A percentile compares a stretch with the other conserved stretches of the same genome.
These are phyloP conservation scores for Mortierella antarctica DNA, from an alignment of 192 early-diverging fungal genomes.

Conservation along the genomic window DNA sequence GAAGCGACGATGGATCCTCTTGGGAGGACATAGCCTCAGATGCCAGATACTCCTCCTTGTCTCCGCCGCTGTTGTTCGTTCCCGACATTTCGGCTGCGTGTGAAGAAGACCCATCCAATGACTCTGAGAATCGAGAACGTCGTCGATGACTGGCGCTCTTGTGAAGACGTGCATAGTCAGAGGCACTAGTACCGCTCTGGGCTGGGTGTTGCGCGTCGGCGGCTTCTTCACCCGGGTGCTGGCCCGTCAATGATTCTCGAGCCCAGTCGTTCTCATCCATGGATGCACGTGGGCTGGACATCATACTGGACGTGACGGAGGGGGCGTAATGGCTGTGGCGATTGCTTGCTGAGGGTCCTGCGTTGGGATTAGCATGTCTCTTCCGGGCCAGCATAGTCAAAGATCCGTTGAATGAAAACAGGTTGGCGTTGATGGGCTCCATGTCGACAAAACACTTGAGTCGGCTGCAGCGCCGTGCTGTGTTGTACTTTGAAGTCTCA, in stretches of 20 bases:
- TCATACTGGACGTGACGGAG: conserved; percentile 51
- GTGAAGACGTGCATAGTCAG: conserved; percentile 48
- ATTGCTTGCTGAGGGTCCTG: conserved; percentile 13
- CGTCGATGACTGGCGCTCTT: conserved; percentile 14
- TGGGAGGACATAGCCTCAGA: conserved; percentile 3
- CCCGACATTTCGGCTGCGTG: too few relatives aligned
- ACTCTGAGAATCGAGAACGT: conserved; percentile 22
- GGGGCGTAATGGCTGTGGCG: conserved; percentile 39
- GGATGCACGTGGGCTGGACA: conserved; percentile 43
- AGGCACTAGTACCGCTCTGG: conserved; percentile 37
- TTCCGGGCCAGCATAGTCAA: conserved; percentile 57
- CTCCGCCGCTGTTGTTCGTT: neutral
- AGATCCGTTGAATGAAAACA: conserved; percentile 83
- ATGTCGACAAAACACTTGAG: conserved; percentile 74
- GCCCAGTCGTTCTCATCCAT: conserved; percentile 23
- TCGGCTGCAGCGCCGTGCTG: conserved; percentile 80
- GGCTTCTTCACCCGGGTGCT: neutral
- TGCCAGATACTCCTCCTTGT: conserved; percentile 34
- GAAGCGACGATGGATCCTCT: conserved; percentile 12
- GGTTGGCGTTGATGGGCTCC: conserved; percentile 81
- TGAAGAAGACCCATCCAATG: neutral
- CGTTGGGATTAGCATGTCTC: neutral
- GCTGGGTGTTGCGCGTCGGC: conserved; percentile 13
- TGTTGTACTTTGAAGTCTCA: conserved; percentile 73
- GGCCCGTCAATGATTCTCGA: conserved; percentile 5